Base-by-base conservation (phyloP, 345 rosid genomes). In the Rhodamnia argentea region DNA sequence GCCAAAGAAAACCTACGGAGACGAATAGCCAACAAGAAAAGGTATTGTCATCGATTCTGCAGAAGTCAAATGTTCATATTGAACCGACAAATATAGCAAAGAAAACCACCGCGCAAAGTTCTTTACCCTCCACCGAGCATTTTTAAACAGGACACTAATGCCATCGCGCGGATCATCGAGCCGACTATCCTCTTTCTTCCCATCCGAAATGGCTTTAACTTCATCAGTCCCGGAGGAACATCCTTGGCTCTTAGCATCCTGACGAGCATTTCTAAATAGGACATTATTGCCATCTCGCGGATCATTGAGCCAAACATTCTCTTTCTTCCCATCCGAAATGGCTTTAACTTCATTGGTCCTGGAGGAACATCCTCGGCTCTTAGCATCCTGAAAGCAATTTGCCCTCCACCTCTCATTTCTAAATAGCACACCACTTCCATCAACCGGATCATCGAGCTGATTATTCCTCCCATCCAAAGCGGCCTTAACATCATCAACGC, bases 1-100 rank as follows among this genome's bases (percentile, higher is more conserved):
- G 60, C 87, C 87, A 78, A 92, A 92, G 78, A 88, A 60, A 75
- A 94, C 92, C 96, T 94, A 70, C 78, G 37, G 52, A 51, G 52
- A 51, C 52, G 4, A 51, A 51, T 12, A 11, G 26, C 18, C 10
- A 53, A 75, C 32, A 16, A 75, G 52, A 29, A 26, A 12, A 37
- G 22, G 62, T 22, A 14, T 7, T 13, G 29, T 10, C 29, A 78
- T 10, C 4, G 26, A 58, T 27, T 20, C 22, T 54, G 44, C 37
- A 13, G 1, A 37, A 24, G 40, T 27, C 1, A n/a, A 40, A 53
- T 40, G 26, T 22, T 5, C 82, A 26, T 23, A 14, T 47, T 53
- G 3, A 50, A 83, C 6, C 13, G 53, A 13, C 18, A 44, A 40
- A 70, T 18, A 9, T 20, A 37, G 47, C 13, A 37, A 70, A 18